Evolutionary conservation across 73 alveolate species (phyloP).

Genomic region (Symbiodinium natans): DNA sequence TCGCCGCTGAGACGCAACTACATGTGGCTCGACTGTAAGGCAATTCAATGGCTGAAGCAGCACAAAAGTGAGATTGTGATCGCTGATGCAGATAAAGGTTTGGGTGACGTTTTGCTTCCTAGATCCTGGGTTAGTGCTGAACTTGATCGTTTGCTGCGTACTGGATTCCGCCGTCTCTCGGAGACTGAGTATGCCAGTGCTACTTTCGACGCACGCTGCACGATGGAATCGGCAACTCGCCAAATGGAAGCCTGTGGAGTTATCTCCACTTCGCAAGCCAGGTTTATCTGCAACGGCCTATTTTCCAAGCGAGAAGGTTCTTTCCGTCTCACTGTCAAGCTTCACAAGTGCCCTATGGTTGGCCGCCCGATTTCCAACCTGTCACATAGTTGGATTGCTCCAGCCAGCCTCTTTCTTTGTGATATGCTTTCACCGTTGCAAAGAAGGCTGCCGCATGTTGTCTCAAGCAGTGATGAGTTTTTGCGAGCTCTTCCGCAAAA

Average conservation of each 20-base stretch:
- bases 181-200: not conserved
- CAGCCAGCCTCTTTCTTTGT: slow-evolving; percentile 19
- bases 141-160: not conserved
- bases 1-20: not conserved
- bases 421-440: slow-evolving; percentile 2
- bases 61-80: not conserved
- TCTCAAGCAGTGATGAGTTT: slow-evolving; percentile 12
- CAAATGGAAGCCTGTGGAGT: not conserved
- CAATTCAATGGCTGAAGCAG: slow-evolving; percentile 38
- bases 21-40: slow-evolving; percentile 39
- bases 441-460: not conserved
- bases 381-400: slow-evolving; percentile 31
- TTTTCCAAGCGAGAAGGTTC: not conserved
- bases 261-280: not conserved
- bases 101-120: slow-evolving; percentile 19
- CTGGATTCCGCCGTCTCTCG: not conserved
- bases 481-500: not conserved
- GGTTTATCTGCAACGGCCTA: not conserved
- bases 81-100: slow-evolving; percentile 4
- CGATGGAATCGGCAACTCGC: not conserved
- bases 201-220: slow-evolving; percentile 32
- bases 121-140: slow-evolving; percentile 12
- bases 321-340: slow-evolving; percentile 26
- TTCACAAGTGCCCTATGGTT: slow-evolving; percentile 18
- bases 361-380: slow-evolving; percentile 42